Percentiles rank a stretch among this genome's conserved stretches.
Evolutionary conservation across 306 rosid genomes (phyloP).

Genomic region (Arachis hypogaea): DNA sequence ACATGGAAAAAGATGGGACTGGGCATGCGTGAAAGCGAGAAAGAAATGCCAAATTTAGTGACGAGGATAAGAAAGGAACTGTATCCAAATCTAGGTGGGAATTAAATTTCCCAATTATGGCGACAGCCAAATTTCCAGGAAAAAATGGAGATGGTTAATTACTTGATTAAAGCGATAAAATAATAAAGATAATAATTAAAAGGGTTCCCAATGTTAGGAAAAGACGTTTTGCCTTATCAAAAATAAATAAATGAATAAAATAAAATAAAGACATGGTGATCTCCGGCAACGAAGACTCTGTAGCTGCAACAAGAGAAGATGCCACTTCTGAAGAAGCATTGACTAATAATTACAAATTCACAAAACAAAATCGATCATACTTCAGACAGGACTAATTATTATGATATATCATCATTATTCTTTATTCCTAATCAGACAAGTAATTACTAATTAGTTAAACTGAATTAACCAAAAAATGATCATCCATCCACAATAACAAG

Average conservation of each 20-base stretch:
- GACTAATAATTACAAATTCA: conserved; percentile 5
- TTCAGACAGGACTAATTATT: background rate
- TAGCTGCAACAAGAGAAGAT: background rate
- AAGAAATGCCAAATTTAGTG: background rate
- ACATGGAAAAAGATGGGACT: conserved; percentile 1
- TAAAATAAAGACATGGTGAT: background rate
- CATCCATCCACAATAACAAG: background rate
- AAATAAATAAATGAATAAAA: too few relatives aligned
- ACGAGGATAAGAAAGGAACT: background rate
- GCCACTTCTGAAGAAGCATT: background rate
- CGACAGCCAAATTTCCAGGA: background rate
- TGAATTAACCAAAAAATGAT: background rate
- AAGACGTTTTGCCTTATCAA: background rate
- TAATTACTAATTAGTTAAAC: background rate
- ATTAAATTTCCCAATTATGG: conserved; percentile 11
- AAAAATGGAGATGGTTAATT: background rate
- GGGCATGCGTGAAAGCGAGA: too few relatives aligned
- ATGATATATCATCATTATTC: background rate
- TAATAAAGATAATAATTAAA: too few relatives aligned
- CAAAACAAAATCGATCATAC: background rate
- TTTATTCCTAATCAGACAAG: background rate
- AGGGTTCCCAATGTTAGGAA: background rate
- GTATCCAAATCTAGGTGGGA: conserved; percentile 4
- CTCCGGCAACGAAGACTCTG: conserved; percentile 3
- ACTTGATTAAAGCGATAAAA: background rate